Base-by-base conservation (phyloP, 2,329 filamentous ascomycete species). In the Calonectria naviculata region DNA sequence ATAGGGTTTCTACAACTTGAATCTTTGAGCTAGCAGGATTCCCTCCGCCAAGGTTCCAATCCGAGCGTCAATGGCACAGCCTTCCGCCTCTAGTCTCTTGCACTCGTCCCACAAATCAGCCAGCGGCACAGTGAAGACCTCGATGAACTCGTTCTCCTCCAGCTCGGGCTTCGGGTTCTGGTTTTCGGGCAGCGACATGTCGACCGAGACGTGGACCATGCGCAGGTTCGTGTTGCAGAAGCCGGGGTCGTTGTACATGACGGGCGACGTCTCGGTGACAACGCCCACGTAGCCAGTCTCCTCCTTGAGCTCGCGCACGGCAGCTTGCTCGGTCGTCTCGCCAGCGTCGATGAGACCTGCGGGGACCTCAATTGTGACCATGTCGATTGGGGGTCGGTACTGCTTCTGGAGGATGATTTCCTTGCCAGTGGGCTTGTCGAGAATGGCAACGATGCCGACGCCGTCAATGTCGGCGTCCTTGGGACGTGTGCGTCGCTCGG, bases 91-190 rank as follows among this genome's bases (percentile, higher is more conserved):
- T 1, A 95, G 85, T 73, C 82, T 88, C 80, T 90, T 90, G 79
- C 92, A 92, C 79, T 93, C 91, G 0, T 87, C 87, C 85, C 92
- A 95, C 44, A 96, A 81, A 17, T 88, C 85, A 24, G 83, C 84
- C 49, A 96, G 79, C 7, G 91, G 92, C 9, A 94, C 87, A 10
- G 89, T 90, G 78, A 96, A 95, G 38, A 92, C 92, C 80, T 95
- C 93, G 78, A 96, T 95, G 79, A 95, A 95, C 83, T 96, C 94
- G 73, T 91, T 92, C 29, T 95, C 93, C 80, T 96, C 93, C 8
- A 95, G 86, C 79, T 93, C 85, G 0, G 93, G 91, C 80, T 91
- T 87, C 1, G 90, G 90, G 65, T 93, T 86, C 79, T 92, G 89
- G 79, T 96, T 96, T 76, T 91, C 91, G 0, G 92, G 88, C 1